phyloP scores from a whole-genome alignment of 768 basidiomycete genomes.

The Favolaschia claudopus region DNA sequence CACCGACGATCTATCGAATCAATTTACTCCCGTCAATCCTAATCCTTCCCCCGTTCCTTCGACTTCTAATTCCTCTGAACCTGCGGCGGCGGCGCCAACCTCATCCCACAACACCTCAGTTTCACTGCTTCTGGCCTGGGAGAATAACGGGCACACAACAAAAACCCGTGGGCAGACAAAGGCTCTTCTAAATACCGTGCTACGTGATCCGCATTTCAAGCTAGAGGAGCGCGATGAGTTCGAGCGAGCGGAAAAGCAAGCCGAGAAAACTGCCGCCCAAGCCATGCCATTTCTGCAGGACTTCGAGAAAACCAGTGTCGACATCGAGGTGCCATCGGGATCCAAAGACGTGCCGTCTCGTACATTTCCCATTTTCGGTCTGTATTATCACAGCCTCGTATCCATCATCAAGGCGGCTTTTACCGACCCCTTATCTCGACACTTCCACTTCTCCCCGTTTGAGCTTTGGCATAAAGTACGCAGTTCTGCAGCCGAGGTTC shows the following conservation, averaged over 20 bases:
- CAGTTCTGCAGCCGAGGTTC: neutral
- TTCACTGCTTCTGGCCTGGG: constrained; percentile 9
- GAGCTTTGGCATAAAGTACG: constrained; percentile 23
- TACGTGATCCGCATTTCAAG: constrained; percentile 23
- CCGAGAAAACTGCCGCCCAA: constrained; percentile 13
- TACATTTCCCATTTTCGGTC: constrained; percentile 31
- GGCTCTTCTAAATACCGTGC: constrained; percentile 20
- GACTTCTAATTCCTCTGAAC: neutral
- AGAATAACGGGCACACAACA: constrained; percentile 14
- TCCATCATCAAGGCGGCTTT: constrained; percentile 34
- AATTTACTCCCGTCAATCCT: neutral
- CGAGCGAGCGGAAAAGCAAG: constrained; percentile 23
- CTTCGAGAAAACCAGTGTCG: constrained; percentile 27
- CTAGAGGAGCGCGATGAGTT: constrained; percentile 15
- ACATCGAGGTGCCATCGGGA: constrained; percentile 36
- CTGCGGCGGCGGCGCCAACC: neutral
- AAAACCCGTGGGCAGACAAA: constrained; percentile 26
- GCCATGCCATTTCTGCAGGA: constrained; percentile 15
- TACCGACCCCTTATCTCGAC: constrained; percentile 16
- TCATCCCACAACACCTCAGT: neutral
- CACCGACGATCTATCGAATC: constrained; percentile 8
- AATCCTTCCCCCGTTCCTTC: neutral
- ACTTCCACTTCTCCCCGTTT: constrained; percentile 37
- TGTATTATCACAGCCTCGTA: constrained; percentile 34
- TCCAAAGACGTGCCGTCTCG: constrained; percentile 24